Base-by-base conservation (phyloP, 177 flowering plant species). In the Tripterygium wilfordii region DNA sequence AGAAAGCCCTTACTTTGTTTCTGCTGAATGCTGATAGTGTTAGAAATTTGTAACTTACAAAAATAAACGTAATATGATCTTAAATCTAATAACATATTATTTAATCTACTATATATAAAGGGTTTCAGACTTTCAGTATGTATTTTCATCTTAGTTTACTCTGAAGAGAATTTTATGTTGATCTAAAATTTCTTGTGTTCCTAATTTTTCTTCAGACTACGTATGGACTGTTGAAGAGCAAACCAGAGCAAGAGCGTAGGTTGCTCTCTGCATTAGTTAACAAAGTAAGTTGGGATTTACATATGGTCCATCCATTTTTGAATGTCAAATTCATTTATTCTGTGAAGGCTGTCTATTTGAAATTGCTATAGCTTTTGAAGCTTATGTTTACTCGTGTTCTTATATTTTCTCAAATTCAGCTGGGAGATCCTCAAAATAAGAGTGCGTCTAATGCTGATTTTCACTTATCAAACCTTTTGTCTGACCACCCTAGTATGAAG, bases 401-500 rank as follows among this genome's bases (percentile, higher is more conserved):
- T 26, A 44, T 48, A 42, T 40, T 62, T 42, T 51, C 16, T 56
- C 47, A 12, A 43, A 1, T 68, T 48, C 75, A 94, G 99, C 74
- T 94, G 42, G 99, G 99, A 24, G 99, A 94, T 80, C 99, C 99
- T 51, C 83, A 78, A 59, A 78, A 69, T 46, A 89, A 80, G 58
- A 80, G 69, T 56, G 96, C 97, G 53, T 94, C 97, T 2, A 76
- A 75, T 72, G 97, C 96, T 53, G 95, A 79, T 59, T 89, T 37
- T 76, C 80, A 80, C 63, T 66, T 94, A 47, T 61, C 88, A 44
- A 81, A 79, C 56, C 86, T 94, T 61, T 68, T 94, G 48, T 54
- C 85, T 46, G 82, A 77, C 28, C 99, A 94, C 76, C 99, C 99
- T 42, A 89, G 85, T 49, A 94, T 94, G 99, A 89, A 80, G 95